Base-by-base conservation (phyloP, 2,329 filamentous ascomycete species). In the Cucurbitaria berberidis region DNA sequence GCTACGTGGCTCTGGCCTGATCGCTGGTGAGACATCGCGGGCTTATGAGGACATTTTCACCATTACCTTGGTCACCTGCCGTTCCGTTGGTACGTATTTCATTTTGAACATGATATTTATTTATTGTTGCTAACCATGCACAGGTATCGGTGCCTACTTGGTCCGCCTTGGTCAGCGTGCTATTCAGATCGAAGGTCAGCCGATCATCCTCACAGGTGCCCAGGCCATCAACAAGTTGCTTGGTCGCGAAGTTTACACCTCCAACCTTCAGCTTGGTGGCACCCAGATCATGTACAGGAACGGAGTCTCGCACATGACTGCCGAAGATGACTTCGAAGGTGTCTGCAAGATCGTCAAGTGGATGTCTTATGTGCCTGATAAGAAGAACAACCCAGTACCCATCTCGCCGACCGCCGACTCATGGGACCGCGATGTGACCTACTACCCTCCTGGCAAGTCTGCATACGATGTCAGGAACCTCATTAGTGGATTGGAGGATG, bases 271-370 rank as follows among this genome's bases (percentile, higher is more conserved):
- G 82, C 91, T 99, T 62, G 95, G 95, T 87, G 95, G 95, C 68
- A 99, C 95, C n/a, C 95, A 99, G 80, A 99, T 99, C 84, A 99
- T 99, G 95, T 98, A 99, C 86, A 93, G 91, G 81, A 99, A 99
- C 76, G 95, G 95, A 86, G 95, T 99, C 36, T 98, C 95, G 19
- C 95, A 99, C 82, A 93, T 98, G 90, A 97, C 93, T 64, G 95
- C 95, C 70, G 90, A 89, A 66, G 93, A 99, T 72, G 95, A 99
- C 80, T 98, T 99, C 69, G 93, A 93, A 70, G 95, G 95, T 85
- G 90, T 99, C 19, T 92, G 90, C 70, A 96, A 96, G 84, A 98
- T 99, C 73, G 91, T 98, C 44, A 89, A 96, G 75, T 99, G 95
- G 95, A 86, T 99, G 84, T 95, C 93, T 2, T 99, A 92, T 71